Percentiles rank a stretch among this genome's conserved stretches.
Evolutionary conservation across 306 rosid species (phyloP).

Genomic region (Datisca glomerata): DNA sequence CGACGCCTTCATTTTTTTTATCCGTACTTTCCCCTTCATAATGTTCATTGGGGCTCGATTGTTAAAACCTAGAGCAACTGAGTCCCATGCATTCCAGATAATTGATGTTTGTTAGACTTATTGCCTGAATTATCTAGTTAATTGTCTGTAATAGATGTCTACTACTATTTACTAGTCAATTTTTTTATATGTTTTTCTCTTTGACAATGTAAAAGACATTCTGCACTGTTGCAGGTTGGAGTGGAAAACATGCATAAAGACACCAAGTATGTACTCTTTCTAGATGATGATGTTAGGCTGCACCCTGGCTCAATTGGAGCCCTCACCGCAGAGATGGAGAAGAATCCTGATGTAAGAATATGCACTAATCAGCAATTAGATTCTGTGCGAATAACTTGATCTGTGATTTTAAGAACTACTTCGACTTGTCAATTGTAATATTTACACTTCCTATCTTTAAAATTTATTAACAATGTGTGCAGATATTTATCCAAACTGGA

Average conservation of each 20-base stretch:
- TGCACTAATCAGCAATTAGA: conserved; percentile 4
- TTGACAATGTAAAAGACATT: no score
- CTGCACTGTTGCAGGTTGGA: conserved; percentile 85
- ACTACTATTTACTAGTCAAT: no score
- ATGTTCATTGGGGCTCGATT: no score
- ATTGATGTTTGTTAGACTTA: no score
- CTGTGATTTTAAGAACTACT: conserved; percentile 3
- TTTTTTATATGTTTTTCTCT: no score
- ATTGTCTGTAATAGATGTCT: no score
- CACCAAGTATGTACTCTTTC: conserved; percentile 72
- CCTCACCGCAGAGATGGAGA: conserved; percentile 75
- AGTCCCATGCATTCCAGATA: no score
- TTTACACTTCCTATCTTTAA: conserved; percentile 14
- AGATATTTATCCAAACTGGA: conserved; percentile 99
- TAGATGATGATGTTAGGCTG: conserved; percentile 91
- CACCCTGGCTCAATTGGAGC: conserved; percentile 98
- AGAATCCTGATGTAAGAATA: conserved; percentile 60
- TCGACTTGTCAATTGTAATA: conserved; percentile 1
- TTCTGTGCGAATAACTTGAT: conserved; percentile 5
- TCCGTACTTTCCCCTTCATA: no score
- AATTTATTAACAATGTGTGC: conserved; percentile 24
- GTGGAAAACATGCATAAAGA: conserved; percentile 83
- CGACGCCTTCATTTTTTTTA: no score
- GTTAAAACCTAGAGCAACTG: no score
- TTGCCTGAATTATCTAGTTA: no score